Evolutionary conservation across 768 basidiomycete species (phyloP).

Genomic region (Neoboletus subvelutipes): DNA sequence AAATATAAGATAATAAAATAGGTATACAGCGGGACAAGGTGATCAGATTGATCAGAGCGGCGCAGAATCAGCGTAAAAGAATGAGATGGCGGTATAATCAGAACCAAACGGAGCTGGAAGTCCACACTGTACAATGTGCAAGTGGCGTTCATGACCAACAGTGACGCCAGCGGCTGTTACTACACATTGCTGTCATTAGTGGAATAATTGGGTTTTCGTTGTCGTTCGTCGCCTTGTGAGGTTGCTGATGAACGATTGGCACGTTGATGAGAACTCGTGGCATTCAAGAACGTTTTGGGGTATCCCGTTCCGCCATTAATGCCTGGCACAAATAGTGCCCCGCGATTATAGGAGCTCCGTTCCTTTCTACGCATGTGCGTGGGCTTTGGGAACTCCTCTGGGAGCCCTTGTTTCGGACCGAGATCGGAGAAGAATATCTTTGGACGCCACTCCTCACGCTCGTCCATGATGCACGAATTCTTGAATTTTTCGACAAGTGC

Average conservation of each 20-base stretch:
- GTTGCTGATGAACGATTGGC: slow-evolving; percentile 12
- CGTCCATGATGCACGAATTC: slow-evolving; percentile 89
- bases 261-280: slow-evolving; percentile 19
- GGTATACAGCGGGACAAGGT: slow-evolving; percentile 21
- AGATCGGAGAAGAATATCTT: slow-evolving; percentile 77
- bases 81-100: slow-evolving; percentile 9
- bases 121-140: not conserved
- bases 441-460: slow-evolving; percentile 77
- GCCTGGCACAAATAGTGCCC: slow-evolving; percentile 63
- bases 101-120: slow-evolving; percentile 1
- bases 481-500: slow-evolving; percentile 90
- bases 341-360: slow-evolving; percentile 77
- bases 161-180: not conserved
- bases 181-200: slow-evolving; percentile 8
- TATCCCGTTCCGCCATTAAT: slow-evolving; percentile 26
- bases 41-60: slow-evolving; percentile 24
- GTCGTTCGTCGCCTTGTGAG: slow-evolving; percentile 26
- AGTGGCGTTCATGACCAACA: not conserved
- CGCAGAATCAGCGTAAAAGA: slow-evolving; percentile 3
- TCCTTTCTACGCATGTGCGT: slow-evolving; percentile 82
- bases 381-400: slow-evolving; percentile 79
- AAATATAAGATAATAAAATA: slow-evolving; percentile 34
- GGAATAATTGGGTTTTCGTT: slow-evolving; percentile 21
- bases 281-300: slow-evolving; percentile 30
- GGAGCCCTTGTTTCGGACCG: slow-evolving; percentile 70